Evolutionary conservation across 257 asterid species (phyloP).

Genomic region (Jacaranda copaia): DNA sequence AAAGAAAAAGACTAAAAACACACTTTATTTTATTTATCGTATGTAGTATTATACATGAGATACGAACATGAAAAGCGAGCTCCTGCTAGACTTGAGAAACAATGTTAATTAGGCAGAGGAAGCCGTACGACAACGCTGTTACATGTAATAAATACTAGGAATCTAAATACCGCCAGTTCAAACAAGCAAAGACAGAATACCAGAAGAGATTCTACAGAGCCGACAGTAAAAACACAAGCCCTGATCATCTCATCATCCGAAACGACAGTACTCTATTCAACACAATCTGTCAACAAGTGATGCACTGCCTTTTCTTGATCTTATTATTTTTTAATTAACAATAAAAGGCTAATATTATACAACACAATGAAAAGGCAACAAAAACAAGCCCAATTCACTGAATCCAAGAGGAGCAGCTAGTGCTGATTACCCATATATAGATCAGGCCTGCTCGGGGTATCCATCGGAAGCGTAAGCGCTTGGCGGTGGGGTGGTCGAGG

Average conservation of each 20-base stretch:
- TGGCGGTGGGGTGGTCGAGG: slow-evolving; percentile 48
- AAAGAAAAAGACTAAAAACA: background rate
- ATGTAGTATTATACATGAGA: slow-evolving; percentile 9
- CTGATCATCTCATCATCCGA: background rate
- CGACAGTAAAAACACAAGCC: slow-evolving; percentile 22
- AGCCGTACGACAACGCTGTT: too few relatives aligned
- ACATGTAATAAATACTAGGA: too few relatives aligned
- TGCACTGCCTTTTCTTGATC: too few relatives aligned
- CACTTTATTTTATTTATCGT: background rate
- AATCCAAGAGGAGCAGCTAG: background rate
- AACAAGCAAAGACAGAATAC: background rate
- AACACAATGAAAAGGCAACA: slow-evolving; percentile 28
- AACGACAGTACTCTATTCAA: too few relatives aligned
- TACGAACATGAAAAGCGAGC: background rate
- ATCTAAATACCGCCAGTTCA: too few relatives aligned
- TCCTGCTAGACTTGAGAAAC: background rate
- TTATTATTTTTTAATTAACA: too few relatives aligned
- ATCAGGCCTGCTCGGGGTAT: slow-evolving; percentile 34
- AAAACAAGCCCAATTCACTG: slow-evolving; percentile 31
- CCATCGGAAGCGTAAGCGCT: slow-evolving; percentile 42
- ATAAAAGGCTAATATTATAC: background rate
- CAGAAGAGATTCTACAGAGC: slow-evolving; percentile 14
- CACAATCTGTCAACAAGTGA: too few relatives aligned
- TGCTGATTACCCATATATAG: background rate
- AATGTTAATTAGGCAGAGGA: too few relatives aligned